Evolutionary conservation across 345 rosid genomes (phyloP), one percentile per base, ranked within the genome.

Genomic region (Salix viminalis): DNA sequence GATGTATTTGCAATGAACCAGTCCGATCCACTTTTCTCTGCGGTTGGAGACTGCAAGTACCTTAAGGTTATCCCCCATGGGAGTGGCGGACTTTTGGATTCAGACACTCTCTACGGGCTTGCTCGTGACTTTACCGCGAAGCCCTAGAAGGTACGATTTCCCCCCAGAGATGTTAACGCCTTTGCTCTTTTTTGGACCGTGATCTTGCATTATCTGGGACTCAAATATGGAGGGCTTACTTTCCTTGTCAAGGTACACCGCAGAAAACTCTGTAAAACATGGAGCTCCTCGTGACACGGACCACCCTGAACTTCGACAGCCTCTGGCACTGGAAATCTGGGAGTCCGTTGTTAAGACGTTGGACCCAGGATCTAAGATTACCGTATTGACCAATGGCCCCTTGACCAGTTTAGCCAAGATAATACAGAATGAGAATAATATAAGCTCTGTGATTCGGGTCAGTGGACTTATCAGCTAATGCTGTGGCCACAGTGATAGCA

Each of bases 51-150:
- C 79, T 95, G 97, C 87, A 91, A 89, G 76, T 93, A 95, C 79
- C 46, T 61, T 54, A 88, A 88, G 76, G 91, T 88, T 70, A 58
- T 95, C 77, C 96, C 99, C 12, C 92, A 82, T 6, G 99, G 99
- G 13, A 79, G 90, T 76, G 99, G 99, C 3, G 97, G 99, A 39
- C 84, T 93, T 77, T 76, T 95, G 60, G 97, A 93, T 80, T 89
- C 99, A 0, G 97, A 93, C 79, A 93, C 97, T 62, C 93, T 95
- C 70, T 95, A 87, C 8, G 99, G 99, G 12, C 83, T 95, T 54
- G 96, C 97, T 37, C 91, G 97, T 41, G 81, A 87, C n/a, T 70
- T 77, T 95, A 66, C 97, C 99, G 0, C 82, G 93, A 79, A 88
- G 99, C 75, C 97, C 99, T 26, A 86, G 97, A 62, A 92, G 99